These are phyloP conservation scores for Phytophthora europaea DNA, from an alignment of 352 stramenopile genomes.

Conservation along the genomic window DNA sequence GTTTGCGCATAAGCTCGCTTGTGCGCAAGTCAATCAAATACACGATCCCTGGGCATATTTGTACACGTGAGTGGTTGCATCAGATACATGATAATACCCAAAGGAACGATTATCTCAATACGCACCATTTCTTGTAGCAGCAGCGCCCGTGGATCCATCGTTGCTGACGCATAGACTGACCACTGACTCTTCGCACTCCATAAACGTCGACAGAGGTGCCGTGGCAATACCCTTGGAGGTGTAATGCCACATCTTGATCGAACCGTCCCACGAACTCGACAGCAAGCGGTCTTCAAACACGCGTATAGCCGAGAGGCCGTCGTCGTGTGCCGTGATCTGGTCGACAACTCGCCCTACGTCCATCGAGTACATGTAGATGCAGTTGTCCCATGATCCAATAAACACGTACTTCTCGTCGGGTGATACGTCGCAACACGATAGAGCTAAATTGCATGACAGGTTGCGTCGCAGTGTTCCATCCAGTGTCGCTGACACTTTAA, in stretches of 20 bases:
- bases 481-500: slow-evolving; percentile 78
- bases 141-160: slow-evolving; percentile 68
- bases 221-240: slow-evolving; percentile 72
- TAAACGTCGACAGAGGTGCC: slow-evolving; percentile 71
- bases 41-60: slow-evolving; percentile 51
- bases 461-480: slow-evolving; percentile 75
- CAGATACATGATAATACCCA: background rate
- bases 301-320: slow-evolving; percentile 78
- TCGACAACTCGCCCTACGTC: slow-evolving; percentile 85
- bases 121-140: slow-evolving; percentile 73
- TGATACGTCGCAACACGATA: slow-evolving; percentile 86
- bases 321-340: slow-evolving; percentile 84
- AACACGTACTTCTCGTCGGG: slow-evolving; percentile 88
- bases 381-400: slow-evolving; percentile 85
- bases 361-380: slow-evolving; percentile 91
- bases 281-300: slow-evolving; percentile 82
- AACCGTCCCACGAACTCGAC: slow-evolving; percentile 80
- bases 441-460: slow-evolving; percentile 77
- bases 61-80: background rate
- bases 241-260: slow-evolving; percentile 87
- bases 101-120: background rate
- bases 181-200: slow-evolving; percentile 83
- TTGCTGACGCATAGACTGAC: slow-evolving; percentile 73
- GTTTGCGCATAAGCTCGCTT: slow-evolving; percentile 69
- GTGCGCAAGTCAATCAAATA: slow-evolving; percentile 79